A percentile compares a stretch with the other conserved stretches of the same genome.
Conservation (phyloP, 2,329 filamentous ascomycete species). For the Diaporthe humulicola region DNA sequence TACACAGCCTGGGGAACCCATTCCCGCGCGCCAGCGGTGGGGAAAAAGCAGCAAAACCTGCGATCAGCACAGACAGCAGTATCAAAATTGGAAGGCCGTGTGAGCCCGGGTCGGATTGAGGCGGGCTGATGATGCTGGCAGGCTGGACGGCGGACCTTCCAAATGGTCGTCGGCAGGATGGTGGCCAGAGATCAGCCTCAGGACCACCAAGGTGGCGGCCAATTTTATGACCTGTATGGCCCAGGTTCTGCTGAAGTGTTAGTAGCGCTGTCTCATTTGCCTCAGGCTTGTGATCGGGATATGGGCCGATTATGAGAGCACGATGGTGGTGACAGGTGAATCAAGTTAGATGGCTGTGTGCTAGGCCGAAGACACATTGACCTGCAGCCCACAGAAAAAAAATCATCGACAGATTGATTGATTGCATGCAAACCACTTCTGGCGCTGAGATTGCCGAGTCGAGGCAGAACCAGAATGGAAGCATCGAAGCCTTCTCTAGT, state of each 20-base stretch:
- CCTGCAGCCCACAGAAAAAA: not conserved
- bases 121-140: not conserved
- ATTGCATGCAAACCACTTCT: not conserved
- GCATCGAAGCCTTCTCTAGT: constrained; percentile 11
- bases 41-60: not conserved
- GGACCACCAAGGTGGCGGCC: not conserved
- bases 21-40: constrained; percentile 17
- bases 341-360: constrained; percentile 8
- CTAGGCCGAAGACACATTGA: not conserved
- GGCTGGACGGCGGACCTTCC: not conserved
- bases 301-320: constrained; percentile 8
- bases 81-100: not conserved
- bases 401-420: not conserved
- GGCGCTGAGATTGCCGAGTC: not conserved
- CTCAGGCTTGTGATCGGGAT: not conserved
- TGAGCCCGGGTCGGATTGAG: not conserved
- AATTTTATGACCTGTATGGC: not conserved
- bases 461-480: constrained; percentile 14
- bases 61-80: not conserved
- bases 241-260: not conserved
- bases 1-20: not conserved
- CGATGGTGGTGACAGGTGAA: not conserved
- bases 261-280: constrained; percentile 1
- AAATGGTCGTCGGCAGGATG: not conserved
- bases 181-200: not conserved